Evolutionary conservation across 2,329 filamentous ascomycete genomes (phyloP), one percentile per base, ranked within the genome.

Genomic region (Westerdykella sp.): DNA sequence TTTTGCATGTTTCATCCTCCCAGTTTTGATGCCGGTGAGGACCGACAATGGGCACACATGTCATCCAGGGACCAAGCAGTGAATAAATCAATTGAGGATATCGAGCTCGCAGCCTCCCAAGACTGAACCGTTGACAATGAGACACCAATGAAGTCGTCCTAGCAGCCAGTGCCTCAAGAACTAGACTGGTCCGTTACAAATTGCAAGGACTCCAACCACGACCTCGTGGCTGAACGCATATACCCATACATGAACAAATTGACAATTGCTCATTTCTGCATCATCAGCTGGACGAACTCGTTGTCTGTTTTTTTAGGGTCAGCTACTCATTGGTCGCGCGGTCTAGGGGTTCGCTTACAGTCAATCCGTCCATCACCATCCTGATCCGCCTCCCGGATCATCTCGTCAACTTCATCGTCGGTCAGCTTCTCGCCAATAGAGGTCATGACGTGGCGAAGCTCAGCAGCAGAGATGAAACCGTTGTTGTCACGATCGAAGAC

Each of bases 401-500:
- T 82, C 69, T 81, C 77, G 49, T 81, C 77, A 46, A 83, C 76
- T 69, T 83, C 78, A 35, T 77, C 76, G 53, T 69, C 78, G 39
- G 77, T 79, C 62, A 83, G 65, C 62, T 80, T 77, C 72, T 83
- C 79, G 52, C 80, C 80, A 43, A 83, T 78, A 18, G 75, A 78
- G 52, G 76, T 79, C 76, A 83, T 80, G 64, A 83, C 78, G 55
- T 77, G 73, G 53, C 76, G 73, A 51, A 83, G 70, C 66, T 83
- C 80, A 40, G 77, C 76, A 41, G 77, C 74, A 22, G 76, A 79
- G 66, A 83, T 83, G 62, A 79, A 81, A 53, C 80, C 80, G 61
- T 78, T 81, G 65, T 77, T 77, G 59, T 83, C 80, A 59, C 77
- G 76, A 65, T 83, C 80, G 63, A 83, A 83, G 58, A 82, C 79